Base-by-base conservation (phyloP, 2,329 filamentous ascomycete genomes). In the Madurella mycetomatis region DNA sequence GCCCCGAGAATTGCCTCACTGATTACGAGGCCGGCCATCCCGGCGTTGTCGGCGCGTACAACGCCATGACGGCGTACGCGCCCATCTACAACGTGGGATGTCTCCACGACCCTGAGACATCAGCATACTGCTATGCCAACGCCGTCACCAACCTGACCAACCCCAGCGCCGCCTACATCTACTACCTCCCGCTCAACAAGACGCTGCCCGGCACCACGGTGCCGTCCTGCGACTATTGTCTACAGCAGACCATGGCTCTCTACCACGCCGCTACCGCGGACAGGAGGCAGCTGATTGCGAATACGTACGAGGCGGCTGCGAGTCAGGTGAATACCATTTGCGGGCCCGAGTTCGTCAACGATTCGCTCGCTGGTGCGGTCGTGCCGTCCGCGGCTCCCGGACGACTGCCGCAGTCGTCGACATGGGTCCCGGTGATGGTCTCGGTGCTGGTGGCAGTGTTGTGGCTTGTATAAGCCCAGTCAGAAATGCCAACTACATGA, bases 41-140 rank as follows among this genome's bases (percentile, higher is more conserved):
- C 0, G 72, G 87, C 45, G 88, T 96, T 47, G 69, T 83, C 45
- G 80, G 89, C 69, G 88, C 90, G 4, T 90, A 91, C 67, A 76
- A 82, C 41, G 90, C 89, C 45, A 80, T 97, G 64, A 70, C 83
- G 18, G 81, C 89, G 43, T 99, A 96, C 72, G 77, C 85, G 59
- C 80, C 86, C 30, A 73, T 96, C 31, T 95, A 92, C 73, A 79
- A 83, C 47, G 90, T 90, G 2, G 87, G 87, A 7, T 99, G 94
- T 67, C 79, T 95, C 17, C 84, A 83, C 56, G 82, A 89, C 66
- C 76, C 82, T 0, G 71, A 75, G 0, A 84, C 84, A 1, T 77
- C 77, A 48, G 80, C 84, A 61, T 96, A 92, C 75, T 87, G 83
- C 74, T 96, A 90, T 69, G 88, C 88, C 61, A 86, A 89, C 62